Evolutionary conservation across 192 early-diverging fungal species (phyloP), one percentile per base, ranked within the genome.

Genomic region (Tieghemiomyces parasiticus): DNA sequence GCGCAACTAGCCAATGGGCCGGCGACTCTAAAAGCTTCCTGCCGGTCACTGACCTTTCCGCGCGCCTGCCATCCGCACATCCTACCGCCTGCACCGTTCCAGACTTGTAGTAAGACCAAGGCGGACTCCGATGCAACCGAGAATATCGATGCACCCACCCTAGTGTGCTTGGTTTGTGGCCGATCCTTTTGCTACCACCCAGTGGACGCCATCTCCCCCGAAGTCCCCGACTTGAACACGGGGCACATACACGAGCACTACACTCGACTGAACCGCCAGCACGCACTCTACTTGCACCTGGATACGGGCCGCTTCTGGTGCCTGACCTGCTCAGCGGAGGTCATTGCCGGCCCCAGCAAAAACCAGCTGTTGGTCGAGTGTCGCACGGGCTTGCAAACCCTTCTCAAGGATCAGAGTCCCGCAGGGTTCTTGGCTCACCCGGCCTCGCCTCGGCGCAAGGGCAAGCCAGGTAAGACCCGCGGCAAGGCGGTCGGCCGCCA

Each of bases 161-260:
- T 58, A 3, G 33, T 58, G 19, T 58, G 55, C 34, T 26, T 58
- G 32, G 35, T 35, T 13, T 58, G 55, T 25, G 55, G 55, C 55
- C 34, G 35, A 31, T 25, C 55, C 33, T 58, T 58, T 58, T 58
- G 55, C 32, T 6, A 19, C 16, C n/a, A 20, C 12, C 12, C 49
- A 10, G 49, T 13, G 49, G 26, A 20, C 26, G 12, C 20, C 19
- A 14, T 46, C 16, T 22, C 45, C 2, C 45, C 22, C 19, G 12
- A 14, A 14, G 22, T 46, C 0, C 22, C 20, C 22, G 26, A 20
- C 26, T 25, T 50, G 32, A 31, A 30, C 6, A 25, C 24, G 9
- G 55, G 55, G 6, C 55, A 58, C 32, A n/a, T 22, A 14, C 35
- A 38, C 20, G 55, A 35, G 22, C 55, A 58, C n/a, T 58, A 20